These are phyloP conservation scores for Kandelia obovata DNA, from an alignment of 345 rosid genomes.

Conservation along the genomic window DNA sequence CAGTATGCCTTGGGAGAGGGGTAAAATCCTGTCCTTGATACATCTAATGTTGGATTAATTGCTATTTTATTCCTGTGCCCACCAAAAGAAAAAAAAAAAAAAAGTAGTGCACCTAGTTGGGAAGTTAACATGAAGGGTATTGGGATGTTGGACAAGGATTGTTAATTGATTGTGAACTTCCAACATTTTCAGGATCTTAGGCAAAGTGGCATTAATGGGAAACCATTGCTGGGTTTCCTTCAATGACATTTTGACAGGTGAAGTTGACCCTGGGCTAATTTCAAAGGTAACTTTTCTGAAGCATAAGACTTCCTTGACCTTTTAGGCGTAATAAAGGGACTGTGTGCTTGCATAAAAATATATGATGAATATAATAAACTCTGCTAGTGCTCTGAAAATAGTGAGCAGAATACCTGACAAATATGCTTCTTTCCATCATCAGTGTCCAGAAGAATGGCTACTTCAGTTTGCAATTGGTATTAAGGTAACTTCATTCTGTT, in stretches of 20 bases:
- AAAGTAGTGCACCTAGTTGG: no score
- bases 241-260: constrained; percentile 29
- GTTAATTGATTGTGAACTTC: neutral
- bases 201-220: constrained; percentile 43
- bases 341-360: neutral
- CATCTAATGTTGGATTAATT: neutral
- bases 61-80: neutral
- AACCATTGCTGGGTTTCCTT: constrained; percentile 45
- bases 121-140: neutral
- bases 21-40: constrained; percentile 32
- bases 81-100: no score
- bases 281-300: constrained; percentile 30
- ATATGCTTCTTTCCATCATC: constrained; percentile 24
- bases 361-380: neutral
- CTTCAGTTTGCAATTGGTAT: constrained; percentile 54
- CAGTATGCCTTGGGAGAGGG: constrained; percentile 51
- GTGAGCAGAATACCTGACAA: neutral
- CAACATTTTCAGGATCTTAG: constrained; percentile 41
- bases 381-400: neutral
- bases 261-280: constrained; percentile 21
- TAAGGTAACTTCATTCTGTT: constrained; percentile 41
- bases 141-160: neutral
- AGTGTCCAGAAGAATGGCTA: constrained; percentile 65
- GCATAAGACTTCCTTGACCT: no score
- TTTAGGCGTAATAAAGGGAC: no score